phyloP scores from a whole-genome alignment of 441 rosid species.

The Gossypium trilobum region DNA sequence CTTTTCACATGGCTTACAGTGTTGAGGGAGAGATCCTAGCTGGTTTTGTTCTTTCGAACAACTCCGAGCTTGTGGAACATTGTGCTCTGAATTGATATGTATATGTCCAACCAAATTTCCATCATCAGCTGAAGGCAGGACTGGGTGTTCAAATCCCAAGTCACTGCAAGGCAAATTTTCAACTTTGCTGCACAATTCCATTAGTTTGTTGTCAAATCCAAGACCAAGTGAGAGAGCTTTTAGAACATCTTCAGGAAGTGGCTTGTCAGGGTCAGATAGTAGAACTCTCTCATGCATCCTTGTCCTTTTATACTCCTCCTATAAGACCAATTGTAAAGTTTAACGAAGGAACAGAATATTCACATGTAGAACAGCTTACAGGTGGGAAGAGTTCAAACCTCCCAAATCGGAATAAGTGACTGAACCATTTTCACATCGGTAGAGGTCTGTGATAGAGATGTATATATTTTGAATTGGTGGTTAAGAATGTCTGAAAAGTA shows the following conservation, averaged over 20 bases:
- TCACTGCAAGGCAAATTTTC: conserved; percentile 26
- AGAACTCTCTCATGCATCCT: conserved; percentile 44
- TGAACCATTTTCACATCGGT: conserved; percentile 87
- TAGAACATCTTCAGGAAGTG: conserved; percentile 57
- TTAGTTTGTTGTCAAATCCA: conserved; percentile 43
- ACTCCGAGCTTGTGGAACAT: conserved; percentile 24
- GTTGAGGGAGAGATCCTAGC: conserved; percentile 24
- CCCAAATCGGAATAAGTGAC: conserved; percentile 94
- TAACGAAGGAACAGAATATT: conserved; percentile 17
- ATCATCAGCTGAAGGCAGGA: conserved; percentile 21
- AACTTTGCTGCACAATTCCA: conserved; percentile 33
- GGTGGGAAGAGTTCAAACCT: conserved; percentile 42
- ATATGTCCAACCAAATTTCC: conserved; percentile 28
- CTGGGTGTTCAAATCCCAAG: conserved; percentile 24
- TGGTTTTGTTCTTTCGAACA: conserved; percentile 22
- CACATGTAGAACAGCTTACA: conserved; percentile 11
- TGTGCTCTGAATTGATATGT: conserved; percentile 27
- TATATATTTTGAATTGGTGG: conserved; percentile 51
- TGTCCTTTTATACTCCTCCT: conserved; percentile 86
- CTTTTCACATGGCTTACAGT: conserved; percentile 20
- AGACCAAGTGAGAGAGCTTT: conserved; percentile 48
- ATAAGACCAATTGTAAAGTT: conserved; percentile 20
- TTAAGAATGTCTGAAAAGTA: conserved; percentile 65
- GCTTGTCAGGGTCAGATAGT: conserved; percentile 68
- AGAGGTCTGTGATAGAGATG: conserved; percentile 65